phyloP scores from a whole-genome alignment of 202 grass and related monocot species.

The Dendrocalamus latiflorus region DNA sequence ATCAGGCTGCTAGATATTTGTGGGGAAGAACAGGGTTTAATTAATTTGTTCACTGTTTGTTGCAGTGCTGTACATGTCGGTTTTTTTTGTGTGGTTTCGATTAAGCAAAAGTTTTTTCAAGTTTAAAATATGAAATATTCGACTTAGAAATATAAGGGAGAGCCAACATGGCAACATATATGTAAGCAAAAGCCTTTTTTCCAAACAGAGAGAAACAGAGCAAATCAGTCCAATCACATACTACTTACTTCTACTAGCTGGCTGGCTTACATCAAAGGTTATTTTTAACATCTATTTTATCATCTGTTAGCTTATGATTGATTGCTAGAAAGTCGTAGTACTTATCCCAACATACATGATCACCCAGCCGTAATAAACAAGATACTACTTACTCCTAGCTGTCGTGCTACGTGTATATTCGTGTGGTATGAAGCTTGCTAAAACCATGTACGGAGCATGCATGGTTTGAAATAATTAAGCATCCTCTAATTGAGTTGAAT shows the following conservation, averaged over 20 bases:
- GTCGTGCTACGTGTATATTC: slow-evolving; percentile 20
- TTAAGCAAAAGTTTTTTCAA: background rate
- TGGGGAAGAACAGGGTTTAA: background rate
- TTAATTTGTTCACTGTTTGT: background rate
- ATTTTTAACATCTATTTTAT: slow-evolving; percentile 14
- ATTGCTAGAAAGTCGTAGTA: slow-evolving; percentile 17
- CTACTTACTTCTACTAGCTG: background rate
- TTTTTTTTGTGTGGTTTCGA: background rate
- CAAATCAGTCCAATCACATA: background rate
- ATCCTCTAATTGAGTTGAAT: slow-evolving; percentile 6
- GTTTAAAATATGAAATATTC: background rate
- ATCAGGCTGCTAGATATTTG: background rate
- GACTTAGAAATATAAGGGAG: background rate
- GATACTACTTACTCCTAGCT: slow-evolving; percentile 15
- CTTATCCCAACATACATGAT: slow-evolving; percentile 33
- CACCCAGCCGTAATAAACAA: slow-evolving; percentile 30
- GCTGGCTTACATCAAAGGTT: background rate
- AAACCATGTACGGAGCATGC: background rate
- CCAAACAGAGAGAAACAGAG: background rate
- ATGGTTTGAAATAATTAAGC: background rate
- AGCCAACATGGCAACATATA: no score
- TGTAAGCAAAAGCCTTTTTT: background rate
- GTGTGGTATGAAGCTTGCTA: background rate
- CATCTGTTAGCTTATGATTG: slow-evolving; percentile 34
- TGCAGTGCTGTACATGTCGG: background rate